Percentiles rank a stretch among this genome's conserved stretches.
Conservation (phyloP, 2,329 filamentous ascomycete species). For the Alternaria sp. region DNA sequence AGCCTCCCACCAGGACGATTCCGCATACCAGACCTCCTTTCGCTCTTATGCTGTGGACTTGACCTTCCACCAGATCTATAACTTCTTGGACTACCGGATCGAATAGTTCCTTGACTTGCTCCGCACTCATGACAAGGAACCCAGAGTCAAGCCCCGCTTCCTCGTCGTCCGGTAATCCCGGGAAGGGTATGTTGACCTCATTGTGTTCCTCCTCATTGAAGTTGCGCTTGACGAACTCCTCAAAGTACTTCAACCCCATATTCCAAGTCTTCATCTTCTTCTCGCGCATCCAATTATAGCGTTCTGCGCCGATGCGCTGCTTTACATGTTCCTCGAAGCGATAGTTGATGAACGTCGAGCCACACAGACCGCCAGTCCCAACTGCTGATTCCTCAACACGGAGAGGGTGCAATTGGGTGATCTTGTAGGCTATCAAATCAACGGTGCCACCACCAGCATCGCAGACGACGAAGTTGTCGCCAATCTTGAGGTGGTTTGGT, state of each 20-base stretch:
- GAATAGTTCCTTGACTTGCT: constrained; percentile 75
- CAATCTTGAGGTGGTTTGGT: constrained; percentile 73
- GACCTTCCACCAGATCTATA: constrained; percentile 50
- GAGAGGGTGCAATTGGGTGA: constrained; percentile 74
- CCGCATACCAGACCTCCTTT: constrained; percentile 58
- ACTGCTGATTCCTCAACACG: constrained; percentile 79
- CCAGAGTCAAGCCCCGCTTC: constrained; percentile 76
- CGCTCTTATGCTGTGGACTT: constrained; percentile 50
- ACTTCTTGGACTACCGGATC: constrained; percentile 72
- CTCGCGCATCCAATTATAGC: constrained; percentile 76
- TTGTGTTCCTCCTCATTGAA: constrained; percentile 80
- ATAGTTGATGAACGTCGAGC: constrained; percentile 80
- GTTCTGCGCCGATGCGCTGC: constrained; percentile 67
- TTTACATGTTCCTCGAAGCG: constrained; percentile 80
- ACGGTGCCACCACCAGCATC: constrained; percentile 53
- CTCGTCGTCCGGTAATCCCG: constrained; percentile 77
- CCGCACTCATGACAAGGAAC: constrained; percentile 74
- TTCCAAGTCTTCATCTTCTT: constrained; percentile 81
- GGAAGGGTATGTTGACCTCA: constrained; percentile 80
- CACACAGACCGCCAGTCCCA: constrained; percentile 78
- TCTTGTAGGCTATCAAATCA: constrained; percentile 73
- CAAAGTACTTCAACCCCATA: constrained; percentile 75
- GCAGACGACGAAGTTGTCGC: constrained; percentile 65
- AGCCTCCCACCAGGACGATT: constrained; percentile 83
- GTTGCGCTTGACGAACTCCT: constrained; percentile 84